phyloP scores from a whole-genome alignment of 2,329 filamentous ascomycete genomes.

The Harringtonia aguacate region DNA sequence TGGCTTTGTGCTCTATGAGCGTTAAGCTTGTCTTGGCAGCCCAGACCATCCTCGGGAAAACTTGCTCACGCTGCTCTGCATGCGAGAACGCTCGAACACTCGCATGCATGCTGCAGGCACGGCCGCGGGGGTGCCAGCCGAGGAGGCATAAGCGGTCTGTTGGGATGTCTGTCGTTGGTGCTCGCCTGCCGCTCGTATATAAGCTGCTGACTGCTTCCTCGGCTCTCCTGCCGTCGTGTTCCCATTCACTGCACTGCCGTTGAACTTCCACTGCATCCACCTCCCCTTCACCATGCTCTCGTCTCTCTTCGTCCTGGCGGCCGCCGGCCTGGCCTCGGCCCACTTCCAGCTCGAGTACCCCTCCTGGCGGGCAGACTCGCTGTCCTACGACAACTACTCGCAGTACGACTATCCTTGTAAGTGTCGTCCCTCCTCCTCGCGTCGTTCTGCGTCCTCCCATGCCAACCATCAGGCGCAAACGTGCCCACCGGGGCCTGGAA shows the following conservation, averaged over 20 bases:
- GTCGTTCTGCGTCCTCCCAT: background rate
- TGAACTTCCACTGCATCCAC: background rate
- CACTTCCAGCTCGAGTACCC: conserved; percentile 40
- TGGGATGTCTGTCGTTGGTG: no score
- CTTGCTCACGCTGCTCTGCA: no score
- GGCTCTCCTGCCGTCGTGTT: no score
- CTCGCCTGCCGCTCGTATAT: no score
- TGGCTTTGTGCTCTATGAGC: no score
- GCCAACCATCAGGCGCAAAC: conserved; percentile 28
- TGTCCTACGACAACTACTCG: conserved; percentile 30
- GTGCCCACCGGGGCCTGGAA: conserved; percentile 28
- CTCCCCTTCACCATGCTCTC: conserved; percentile 12
- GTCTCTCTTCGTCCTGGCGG: conserved; percentile 22
- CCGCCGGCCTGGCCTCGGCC: conserved; percentile 26
- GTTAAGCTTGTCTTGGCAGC: no score
- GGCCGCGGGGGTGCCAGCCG: no score
- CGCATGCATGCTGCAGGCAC: no score
- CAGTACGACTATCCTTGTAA: conserved; percentile 43
- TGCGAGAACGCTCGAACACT: no score
- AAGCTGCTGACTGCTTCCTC: no score
- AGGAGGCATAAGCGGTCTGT: no score
- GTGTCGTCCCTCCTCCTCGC: background rate
- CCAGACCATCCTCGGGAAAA: no score
- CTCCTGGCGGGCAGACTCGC: conserved; percentile 36
- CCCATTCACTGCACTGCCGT: background rate